phyloP scores from a whole-genome alignment of 768 basidiomycete genomes.

The Xanthoconium stramineum region DNA sequence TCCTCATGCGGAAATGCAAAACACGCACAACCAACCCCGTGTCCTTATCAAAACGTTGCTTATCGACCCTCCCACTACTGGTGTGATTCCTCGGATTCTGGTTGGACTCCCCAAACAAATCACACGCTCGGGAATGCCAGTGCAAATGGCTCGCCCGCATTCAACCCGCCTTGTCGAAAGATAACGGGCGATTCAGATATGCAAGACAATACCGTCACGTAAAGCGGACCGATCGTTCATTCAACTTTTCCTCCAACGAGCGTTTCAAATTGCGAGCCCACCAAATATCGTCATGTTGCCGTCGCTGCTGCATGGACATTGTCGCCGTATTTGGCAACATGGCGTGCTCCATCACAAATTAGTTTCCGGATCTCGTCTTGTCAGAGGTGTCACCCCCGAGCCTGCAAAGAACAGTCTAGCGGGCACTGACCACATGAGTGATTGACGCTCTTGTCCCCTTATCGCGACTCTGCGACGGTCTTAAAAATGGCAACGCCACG shows the following conservation, averaged over 20 bases:
- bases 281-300: not conserved
- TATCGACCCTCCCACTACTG: constrained; percentile 1
- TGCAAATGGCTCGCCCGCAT: too few species aligned
- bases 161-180: too few species aligned
- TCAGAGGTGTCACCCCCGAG: not conserved
- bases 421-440: not conserved
- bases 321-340: not conserved
- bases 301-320: not conserved
- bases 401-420: not conserved
- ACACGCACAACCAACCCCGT: not conserved
- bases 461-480: not conserved
- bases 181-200: too few species aligned
- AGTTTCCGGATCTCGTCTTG: not conserved
- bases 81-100: not conserved
- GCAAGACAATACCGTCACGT: not conserved
- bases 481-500: not conserved
- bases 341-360: not conserved
- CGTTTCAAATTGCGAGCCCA: not conserved
- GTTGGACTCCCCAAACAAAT: not conserved
- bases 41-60: constrained; percentile 6
- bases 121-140: not conserved
- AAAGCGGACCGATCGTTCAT: not conserved
- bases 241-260: not conserved
- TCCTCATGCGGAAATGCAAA: too few species aligned
- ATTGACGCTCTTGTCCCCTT: not conserved